Evolutionary conservation across 192 early-diverging fungal genomes (phyloP).

Genomic region (Coemansia sp.): DNA sequence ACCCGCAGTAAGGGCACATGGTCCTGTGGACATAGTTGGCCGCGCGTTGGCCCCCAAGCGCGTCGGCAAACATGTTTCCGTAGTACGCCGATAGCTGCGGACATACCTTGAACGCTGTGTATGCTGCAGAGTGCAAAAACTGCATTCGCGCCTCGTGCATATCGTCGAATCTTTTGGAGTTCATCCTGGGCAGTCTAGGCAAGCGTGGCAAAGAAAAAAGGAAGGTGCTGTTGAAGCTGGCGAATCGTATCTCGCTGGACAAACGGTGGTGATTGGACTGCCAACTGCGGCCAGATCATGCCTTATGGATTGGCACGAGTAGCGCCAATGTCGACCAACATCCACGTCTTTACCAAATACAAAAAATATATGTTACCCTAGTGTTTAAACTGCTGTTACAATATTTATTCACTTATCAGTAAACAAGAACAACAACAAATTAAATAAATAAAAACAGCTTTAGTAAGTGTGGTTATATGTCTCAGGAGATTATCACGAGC

Average conservation of each 20-base stretch:
- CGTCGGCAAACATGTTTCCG: slow-evolving; percentile 31
- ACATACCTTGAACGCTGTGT: slow-evolving; percentile 43
- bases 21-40: slow-evolving; percentile 26
- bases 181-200: not conserved
- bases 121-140: slow-evolving; percentile 40
- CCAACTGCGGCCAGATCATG: not conserved
- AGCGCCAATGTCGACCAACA: too few relatives aligned
- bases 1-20: slow-evolving; percentile 41
- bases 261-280: too few relatives aligned
- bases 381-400: too few relatives aligned
- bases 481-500: too few relatives aligned
- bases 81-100: slow-evolving; percentile 51
- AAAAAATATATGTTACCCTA: too few relatives aligned
- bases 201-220: not conserved
- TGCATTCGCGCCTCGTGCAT: slow-evolving; percentile 18
- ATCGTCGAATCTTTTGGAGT: slow-evolving; percentile 6
- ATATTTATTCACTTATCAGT: too few relatives aligned
- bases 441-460: too few relatives aligned
- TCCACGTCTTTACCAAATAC: too few relatives aligned
- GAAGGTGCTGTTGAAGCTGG: not conserved
- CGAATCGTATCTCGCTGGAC: too few relatives aligned
- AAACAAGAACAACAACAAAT: too few relatives aligned
- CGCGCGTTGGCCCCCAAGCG: slow-evolving; percentile 18
- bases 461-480: too few relatives aligned
- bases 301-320: not conserved